These are phyloP conservation scores for Phoma herbarum DNA, from an alignment of 2,329 filamentous ascomycete species.

Conservation along the genomic window DNA sequence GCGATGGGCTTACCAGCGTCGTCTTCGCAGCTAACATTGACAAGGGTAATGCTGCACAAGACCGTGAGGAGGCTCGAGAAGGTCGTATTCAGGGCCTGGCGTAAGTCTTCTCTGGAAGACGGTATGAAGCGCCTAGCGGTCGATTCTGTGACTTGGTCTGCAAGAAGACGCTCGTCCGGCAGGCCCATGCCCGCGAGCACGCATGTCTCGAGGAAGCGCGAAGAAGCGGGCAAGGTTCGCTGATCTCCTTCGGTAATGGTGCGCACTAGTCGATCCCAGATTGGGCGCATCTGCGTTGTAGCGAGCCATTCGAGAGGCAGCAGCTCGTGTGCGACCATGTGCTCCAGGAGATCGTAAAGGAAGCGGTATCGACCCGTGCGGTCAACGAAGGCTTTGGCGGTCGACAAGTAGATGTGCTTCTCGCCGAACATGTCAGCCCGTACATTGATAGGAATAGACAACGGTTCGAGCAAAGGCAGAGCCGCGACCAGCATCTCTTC, in stretches of 20 bases:
- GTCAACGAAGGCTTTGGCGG: constrained; percentile 40
- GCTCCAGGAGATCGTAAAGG: constrained; percentile 46
- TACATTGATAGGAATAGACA: constrained; percentile 37
- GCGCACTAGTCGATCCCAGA: constrained; percentile 49
- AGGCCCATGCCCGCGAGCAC: constrained; percentile 42
- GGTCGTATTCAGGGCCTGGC: constrained; percentile 47
- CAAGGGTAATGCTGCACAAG: constrained; percentile 45
- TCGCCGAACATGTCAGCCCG: constrained; percentile 41
- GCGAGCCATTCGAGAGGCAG: constrained; percentile 52
- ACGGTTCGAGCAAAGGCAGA: constrained; percentile 33
- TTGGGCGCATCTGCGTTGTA: constrained; percentile 44
- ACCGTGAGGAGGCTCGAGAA: constrained; percentile 48
- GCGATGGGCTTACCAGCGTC: constrained; percentile 23
- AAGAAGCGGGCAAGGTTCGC: constrained; percentile 37
- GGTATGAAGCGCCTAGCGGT: constrained; percentile 34
- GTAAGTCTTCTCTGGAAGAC: constrained; percentile 39
- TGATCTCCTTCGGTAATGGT: constrained; percentile 42
- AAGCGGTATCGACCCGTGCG: constrained; percentile 43
- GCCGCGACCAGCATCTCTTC: constrained; percentile 46
- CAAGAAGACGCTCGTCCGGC: constrained; percentile 35
- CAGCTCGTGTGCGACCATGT: constrained; percentile 46
- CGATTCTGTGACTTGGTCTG: constrained; percentile 29
- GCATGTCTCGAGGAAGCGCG: constrained; percentile 44
- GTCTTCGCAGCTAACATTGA: constrained; percentile 33
- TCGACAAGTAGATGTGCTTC: constrained; percentile 38